A percentile compares a stretch with the other conserved stretches of the same genome.
These are phyloP conservation scores for Homolaphlyctis polyrhiza DNA, from an alignment of 371 early-diverging fungal species.

Conservation along the genomic window DNA sequence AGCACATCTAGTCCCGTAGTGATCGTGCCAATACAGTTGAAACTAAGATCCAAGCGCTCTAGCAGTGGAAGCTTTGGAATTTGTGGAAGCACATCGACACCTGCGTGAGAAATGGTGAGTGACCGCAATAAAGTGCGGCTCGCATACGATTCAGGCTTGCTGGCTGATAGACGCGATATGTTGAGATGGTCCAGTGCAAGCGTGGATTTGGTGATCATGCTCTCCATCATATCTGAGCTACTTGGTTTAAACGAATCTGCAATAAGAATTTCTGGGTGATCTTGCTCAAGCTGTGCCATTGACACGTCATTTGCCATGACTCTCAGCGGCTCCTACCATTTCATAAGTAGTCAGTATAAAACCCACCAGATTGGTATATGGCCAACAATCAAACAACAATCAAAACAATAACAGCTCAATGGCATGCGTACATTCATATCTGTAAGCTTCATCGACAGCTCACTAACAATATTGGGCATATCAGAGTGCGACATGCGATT, in stretches of 20 bases:
- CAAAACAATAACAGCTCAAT: too few relatives aligned
- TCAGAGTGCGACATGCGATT: constrained; percentile 35
- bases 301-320: constrained; percentile 13
- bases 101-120: constrained; percentile 18
- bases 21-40: constrained; percentile 23
- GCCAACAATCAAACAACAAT: too few relatives aligned
- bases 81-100: constrained; percentile 17
- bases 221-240: neutral
- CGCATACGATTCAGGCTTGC: constrained; percentile 9
- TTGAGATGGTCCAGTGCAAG: constrained; percentile 1
- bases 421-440: neutral
- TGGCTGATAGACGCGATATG: neutral
- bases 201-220: neutral
- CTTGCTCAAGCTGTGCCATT: constrained; percentile 16
- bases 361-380: neutral
- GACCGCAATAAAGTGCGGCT: constrained; percentile 10
- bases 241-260: constrained; percentile 5
- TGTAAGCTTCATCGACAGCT: constrained; percentile 12
- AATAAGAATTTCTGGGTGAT: constrained; percentile 23
- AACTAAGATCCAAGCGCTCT: constrained; percentile 31
- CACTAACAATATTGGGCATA: constrained; percentile 36
- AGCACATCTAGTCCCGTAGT: neutral
- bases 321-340: neutral
- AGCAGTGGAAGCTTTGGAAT: constrained; percentile 21
- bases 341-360: neutral